These are phyloP conservation scores for Mycena crocata DNA, from an alignment of 768 basidiomycete species.

Conservation along the genomic window DNA sequence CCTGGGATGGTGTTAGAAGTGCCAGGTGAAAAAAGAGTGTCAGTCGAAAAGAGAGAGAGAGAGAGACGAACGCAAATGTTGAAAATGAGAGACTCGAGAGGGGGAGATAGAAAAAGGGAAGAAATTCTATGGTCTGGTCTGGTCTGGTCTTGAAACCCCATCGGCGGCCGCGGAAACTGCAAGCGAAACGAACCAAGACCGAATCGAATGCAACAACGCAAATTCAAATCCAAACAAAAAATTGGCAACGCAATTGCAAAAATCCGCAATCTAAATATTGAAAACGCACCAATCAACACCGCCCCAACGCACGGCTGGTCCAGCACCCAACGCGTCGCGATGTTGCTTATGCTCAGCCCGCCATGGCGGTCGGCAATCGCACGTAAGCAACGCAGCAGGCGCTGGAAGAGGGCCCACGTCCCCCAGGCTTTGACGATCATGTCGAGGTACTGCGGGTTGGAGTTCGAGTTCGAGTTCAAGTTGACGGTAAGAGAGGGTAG, in stretches of 20 bases:
- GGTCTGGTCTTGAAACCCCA: no score
- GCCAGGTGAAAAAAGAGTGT: no score
- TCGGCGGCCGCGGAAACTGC: no score
- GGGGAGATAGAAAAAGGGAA: no score
- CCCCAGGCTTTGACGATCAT: constrained; percentile 87
- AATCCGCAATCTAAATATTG: no score
- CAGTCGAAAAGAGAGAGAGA: not conserved
- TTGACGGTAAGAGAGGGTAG: not conserved
- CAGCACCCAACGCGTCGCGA: constrained; percentile 86
- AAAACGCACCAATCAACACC: constrained; percentile 86
- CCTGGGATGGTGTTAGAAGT: no score
- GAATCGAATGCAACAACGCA: no score
- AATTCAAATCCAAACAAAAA: no score
- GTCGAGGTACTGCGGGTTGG: constrained; percentile 75
- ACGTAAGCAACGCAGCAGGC: constrained; percentile 67
- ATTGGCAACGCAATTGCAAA: no score
- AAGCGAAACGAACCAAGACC: no score
- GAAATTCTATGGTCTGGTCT: no score
- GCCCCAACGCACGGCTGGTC: constrained; percentile 84
- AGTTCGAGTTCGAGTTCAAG: no score
- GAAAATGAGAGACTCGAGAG: not conserved
- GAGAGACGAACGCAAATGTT: not conserved
- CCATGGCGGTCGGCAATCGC: constrained; percentile 75
- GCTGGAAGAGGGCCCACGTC: constrained; percentile 79
- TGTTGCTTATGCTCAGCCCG: constrained; percentile 76